Conservation (phyloP, 1,284 basidiomycete genomes). For the Ceratobasidium sp. region DNA sequence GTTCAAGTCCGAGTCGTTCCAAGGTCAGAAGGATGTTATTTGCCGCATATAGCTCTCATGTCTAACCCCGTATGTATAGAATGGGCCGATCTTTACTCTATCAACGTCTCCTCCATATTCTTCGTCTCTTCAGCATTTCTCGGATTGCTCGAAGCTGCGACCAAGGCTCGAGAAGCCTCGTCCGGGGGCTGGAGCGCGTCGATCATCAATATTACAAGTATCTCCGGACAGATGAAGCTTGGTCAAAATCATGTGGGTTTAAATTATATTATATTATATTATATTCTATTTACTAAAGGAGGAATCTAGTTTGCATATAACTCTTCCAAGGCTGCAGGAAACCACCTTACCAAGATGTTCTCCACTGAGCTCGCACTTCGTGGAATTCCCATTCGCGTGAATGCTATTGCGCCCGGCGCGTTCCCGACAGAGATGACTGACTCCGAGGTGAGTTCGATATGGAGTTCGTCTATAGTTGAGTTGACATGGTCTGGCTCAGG, state of each 20-base stretch:
- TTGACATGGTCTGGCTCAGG: constrained; percentile 1
- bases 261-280: not conserved
- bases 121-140: constrained; percentile 82
- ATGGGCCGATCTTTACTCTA: constrained; percentile 45
- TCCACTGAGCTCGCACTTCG: constrained; percentile 79
- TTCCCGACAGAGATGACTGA: constrained; percentile 76
- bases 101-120: constrained; percentile 79
- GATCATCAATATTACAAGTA: constrained; percentile 82
- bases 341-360: constrained; percentile 80
- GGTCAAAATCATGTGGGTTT: constrained; percentile 78
- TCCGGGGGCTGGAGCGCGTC: constrained; percentile 63
- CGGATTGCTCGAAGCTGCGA: constrained; percentile 78
- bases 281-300: not conserved
- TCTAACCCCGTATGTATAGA: constrained; percentile 10
- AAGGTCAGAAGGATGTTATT: constrained; percentile 58
- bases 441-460: constrained; percentile 51
- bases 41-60: not conserved
- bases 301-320: constrained; percentile 78
- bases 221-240: constrained; percentile 76
- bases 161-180: constrained; percentile 58
- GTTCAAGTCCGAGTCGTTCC: constrained; percentile 74
- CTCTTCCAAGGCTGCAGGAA: constrained; percentile 79
- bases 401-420: constrained; percentile 72
- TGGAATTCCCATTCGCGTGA: constrained; percentile 64
- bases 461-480: not conserved